These are phyloP conservation scores for Suillus bovinus DNA, from an alignment of 768 basidiomycete genomes.

Conservation along the genomic window DNA sequence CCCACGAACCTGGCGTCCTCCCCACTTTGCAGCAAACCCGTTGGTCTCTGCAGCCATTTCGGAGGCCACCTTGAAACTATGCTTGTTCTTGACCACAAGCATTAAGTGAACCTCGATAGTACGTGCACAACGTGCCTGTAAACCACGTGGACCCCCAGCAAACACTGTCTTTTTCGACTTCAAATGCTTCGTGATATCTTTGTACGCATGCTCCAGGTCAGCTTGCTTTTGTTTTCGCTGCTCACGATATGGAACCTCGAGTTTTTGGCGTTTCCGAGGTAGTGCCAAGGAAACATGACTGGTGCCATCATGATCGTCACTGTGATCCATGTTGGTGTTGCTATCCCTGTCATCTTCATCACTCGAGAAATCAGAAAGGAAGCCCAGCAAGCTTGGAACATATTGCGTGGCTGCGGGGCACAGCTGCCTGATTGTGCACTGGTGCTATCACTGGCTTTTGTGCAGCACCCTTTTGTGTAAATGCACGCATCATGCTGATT, in stretches of 20 bases:
- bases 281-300: neutral
- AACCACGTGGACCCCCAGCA: constrained; percentile 25
- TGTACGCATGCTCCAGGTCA: neutral
- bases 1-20: constrained; percentile 22
- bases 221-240: constrained; percentile 1
- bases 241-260: neutral
- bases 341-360: neutral
- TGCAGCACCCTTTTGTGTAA: neutral
- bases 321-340: constrained; percentile 1
- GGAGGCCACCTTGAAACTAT: constrained; percentile 23
- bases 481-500: neutral
- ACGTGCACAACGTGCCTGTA: constrained; percentile 28
- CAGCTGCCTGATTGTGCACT: neutral
- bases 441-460: neutral
- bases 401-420: neutral
- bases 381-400: constrained; percentile 1
- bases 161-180: constrained; percentile 26
- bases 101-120: constrained; percentile 31
- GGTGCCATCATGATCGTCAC: neutral
- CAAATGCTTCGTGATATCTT: constrained; percentile 20
- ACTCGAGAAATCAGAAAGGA: neutral
- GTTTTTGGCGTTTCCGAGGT: constrained; percentile 1
- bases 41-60: constrained; percentile 30
- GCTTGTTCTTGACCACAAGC: constrained; percentile 32
- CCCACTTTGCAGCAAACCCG: constrained; percentile 35